A percentile compares a stretch with the other conserved stretches of the same genome.
These are phyloP conservation scores for Nothopassalora personata DNA, from an alignment of 2,329 filamentous ascomycete species.

Conservation along the genomic window DNA sequence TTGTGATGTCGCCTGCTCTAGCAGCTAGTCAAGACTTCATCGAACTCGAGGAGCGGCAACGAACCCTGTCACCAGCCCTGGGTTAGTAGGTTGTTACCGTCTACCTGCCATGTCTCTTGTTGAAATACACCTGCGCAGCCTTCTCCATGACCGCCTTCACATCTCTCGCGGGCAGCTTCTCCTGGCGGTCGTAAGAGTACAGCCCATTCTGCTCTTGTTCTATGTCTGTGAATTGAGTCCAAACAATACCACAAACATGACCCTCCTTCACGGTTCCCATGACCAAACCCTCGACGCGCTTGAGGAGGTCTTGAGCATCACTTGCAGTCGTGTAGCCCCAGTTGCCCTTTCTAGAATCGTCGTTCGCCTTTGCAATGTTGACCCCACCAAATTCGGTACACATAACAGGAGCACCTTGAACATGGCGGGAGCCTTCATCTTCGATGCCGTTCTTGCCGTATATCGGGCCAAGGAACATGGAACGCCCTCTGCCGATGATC, in stretches of 20 bases:
- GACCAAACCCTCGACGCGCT: constrained; percentile 54
- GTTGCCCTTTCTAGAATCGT: constrained; percentile 39
- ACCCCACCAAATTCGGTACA: constrained; percentile 65
- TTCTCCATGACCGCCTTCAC: constrained; percentile 56
- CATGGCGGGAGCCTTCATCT: constrained; percentile 50
- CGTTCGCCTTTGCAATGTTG: constrained; percentile 53
- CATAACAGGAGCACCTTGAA: constrained; percentile 54
- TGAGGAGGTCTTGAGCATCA: constrained; percentile 55
- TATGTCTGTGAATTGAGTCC: constrained; percentile 58
- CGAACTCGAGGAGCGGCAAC: too few relatives aligned
- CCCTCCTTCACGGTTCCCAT: constrained; percentile 54
- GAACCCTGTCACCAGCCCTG: too few relatives aligned
- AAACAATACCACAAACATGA: constrained; percentile 58
- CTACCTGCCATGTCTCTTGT: constrained; percentile 8
- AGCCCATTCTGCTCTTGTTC: constrained; percentile 66
- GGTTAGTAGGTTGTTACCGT: neutral
- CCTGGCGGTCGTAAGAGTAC: constrained; percentile 57
- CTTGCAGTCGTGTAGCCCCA: constrained; percentile 66
- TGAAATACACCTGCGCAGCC: constrained; percentile 45
- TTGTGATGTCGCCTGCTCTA: too few relatives aligned
- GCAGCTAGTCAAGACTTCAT: too few relatives aligned
- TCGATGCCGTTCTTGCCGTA: constrained; percentile 27
- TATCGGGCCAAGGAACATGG: constrained; percentile 51
- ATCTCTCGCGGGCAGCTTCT: constrained; percentile 54
- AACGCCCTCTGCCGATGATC: constrained; percentile 53